Evolutionary conservation across 306 rosid genomes (phyloP).

Genomic region (Dalbergia oliveri): DNA sequence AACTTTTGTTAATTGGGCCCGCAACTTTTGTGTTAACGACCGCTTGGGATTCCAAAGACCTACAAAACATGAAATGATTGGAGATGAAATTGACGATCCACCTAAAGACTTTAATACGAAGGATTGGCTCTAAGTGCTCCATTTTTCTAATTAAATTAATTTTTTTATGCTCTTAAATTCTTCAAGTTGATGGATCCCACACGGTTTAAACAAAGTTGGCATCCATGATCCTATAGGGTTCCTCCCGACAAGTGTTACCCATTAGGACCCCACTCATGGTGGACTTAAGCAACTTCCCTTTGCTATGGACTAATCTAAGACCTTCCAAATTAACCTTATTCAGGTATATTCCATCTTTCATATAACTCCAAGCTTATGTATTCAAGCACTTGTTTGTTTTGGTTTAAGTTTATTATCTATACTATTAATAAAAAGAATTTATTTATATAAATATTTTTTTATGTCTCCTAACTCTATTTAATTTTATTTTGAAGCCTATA

Average conservation of each 20-base stretch:
- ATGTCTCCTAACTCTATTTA: no score
- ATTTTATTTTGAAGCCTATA: no score
- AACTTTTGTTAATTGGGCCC: slow-evolving; percentile 43
- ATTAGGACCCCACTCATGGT: slow-evolving; percentile 69
- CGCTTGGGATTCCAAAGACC: slow-evolving; percentile 88
- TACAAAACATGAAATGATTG: slow-evolving; percentile 66
- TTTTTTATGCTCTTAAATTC: slow-evolving; percentile 12
- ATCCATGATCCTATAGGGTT: slow-evolving; percentile 67
- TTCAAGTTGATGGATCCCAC: slow-evolving; percentile 68
- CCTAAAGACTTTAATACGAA: slow-evolving; percentile 63
- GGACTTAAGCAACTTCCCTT: slow-evolving; percentile 49
- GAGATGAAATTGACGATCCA: slow-evolving; percentile 84
- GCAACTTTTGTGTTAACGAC: slow-evolving; percentile 52
- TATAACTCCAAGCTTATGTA: slow-evolving; percentile 35
- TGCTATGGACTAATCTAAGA: slow-evolving; percentile 22
- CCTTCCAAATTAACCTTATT: slow-evolving; percentile 41
- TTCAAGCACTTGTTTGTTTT: slow-evolving; percentile 29
- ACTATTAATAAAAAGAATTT: no score
- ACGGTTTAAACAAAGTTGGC: slow-evolving; percentile 86
- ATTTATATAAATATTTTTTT: no score
- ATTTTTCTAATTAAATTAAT: slow-evolving; percentile 23
- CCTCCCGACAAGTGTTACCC: slow-evolving; percentile 70
- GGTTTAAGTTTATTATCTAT: neutral
- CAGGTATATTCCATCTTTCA: slow-evolving; percentile 46
- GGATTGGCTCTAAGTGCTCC: slow-evolving; percentile 47